These are phyloP conservation scores for Begonia peltatifolia DNA, from an alignment of 306 rosid species.

Conservation along the genomic window DNA sequence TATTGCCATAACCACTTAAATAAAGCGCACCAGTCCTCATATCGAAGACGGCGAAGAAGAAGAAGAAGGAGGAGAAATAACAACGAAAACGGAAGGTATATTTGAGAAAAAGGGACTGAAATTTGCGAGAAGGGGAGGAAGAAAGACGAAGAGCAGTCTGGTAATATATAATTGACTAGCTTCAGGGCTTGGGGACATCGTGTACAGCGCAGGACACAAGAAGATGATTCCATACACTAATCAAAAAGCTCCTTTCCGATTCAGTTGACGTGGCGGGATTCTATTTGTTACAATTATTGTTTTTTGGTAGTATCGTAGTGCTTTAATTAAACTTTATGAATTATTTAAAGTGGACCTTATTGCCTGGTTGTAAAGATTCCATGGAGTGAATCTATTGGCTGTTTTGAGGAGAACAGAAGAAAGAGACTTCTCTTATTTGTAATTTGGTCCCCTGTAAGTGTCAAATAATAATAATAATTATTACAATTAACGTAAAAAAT, in stretches of 20 bases:
- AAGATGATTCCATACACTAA: too few species aligned
- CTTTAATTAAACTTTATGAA: background rate
- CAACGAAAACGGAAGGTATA: too few species aligned
- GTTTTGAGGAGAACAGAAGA: background rate
- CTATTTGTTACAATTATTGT: too few species aligned
- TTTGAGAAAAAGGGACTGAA: too few species aligned
- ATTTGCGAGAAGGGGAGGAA: conserved; percentile 3
- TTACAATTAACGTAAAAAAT: too few species aligned
- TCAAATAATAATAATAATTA: too few species aligned
- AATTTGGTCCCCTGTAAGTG: too few species aligned
- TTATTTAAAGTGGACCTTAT: conserved; percentile 2
- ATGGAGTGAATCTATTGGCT: conserved; percentile 5
- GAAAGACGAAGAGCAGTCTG: background rate
- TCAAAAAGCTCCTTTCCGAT: too few species aligned
- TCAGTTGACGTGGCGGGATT: too few species aligned
- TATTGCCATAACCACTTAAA: conserved; percentile 26
- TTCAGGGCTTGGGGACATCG: background rate
- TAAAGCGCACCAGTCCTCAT: conserved; percentile 41
- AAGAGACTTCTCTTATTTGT: background rate
- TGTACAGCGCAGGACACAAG: background rate
- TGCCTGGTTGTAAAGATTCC: conserved; percentile 4
- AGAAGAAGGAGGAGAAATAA: too few species aligned
- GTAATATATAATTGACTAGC: background rate
- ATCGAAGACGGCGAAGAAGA: background rate
- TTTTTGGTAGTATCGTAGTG: background rate